Base-by-base conservation (phyloP, 148 eudicot genomes). In the Selenicereus undatus region DNA sequence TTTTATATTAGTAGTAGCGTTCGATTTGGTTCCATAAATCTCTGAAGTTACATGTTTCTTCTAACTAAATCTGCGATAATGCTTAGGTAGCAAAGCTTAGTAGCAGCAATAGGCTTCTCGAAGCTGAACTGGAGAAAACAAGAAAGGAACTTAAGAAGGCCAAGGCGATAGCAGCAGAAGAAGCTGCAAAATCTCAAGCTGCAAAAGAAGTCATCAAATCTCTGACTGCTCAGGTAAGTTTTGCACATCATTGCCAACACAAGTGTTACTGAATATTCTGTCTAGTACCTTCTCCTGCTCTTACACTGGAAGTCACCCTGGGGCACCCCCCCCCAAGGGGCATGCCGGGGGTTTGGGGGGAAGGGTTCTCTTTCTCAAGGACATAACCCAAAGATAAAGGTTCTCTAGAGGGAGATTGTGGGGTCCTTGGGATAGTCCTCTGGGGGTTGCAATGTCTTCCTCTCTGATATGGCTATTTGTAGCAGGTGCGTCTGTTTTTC, bases 121-220 rank as follows among this genome's bases (percentile, higher is more conserved):
- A 93, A 86, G 82, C 86, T 78, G 97, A 95, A 81, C 86, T 93
- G 76, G 91, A 89, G 88, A 89, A 64, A 86, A 88, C 88, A 80
- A 79, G 88, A 62, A 88, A 81, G 86, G 88, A 90, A 86, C 87
- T 92, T 54, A 87, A 87, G 83, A 97, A 92, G 78, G 91, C 93
- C 45, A 90, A 88, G 76, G 90, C 84, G 71, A 27, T 82, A 64
- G 91, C 97, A 74, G 87, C 83, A 36, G 93, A 91, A 81, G 97
- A 95, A 86, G 91, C 97, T 86, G 97, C 84, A 74, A 95, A 90
- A 86, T 86, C 91, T 81, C 90, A 82, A 86, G 97, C 97, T 83
- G 92, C 97, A 71, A 93, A 91, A 84, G 97, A 92, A 92, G 96
- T 90, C 69, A 92, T 95, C 72, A 92, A 87, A 84, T 89, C 97